phyloP scores from a whole-genome alignment of 202 grass and related monocot genomes.

The Panicum virgatum region DNA sequence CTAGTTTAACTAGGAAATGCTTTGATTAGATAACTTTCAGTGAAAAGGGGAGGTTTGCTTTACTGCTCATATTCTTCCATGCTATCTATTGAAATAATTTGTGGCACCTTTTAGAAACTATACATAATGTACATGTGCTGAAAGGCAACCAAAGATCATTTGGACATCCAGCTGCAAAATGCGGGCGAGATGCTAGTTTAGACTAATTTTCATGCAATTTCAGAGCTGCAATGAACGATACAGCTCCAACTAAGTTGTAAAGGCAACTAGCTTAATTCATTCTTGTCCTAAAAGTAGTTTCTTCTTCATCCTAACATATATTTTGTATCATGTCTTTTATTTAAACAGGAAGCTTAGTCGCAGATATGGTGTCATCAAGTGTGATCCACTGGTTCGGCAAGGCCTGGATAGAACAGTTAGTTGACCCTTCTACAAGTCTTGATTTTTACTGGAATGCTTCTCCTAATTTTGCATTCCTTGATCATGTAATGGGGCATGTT shows the following conservation, averaged over 20 bases:
- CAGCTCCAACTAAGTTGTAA: neutral
- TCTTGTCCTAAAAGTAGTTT: conserved; percentile 9
- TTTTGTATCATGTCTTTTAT: conserved; percentile 28
- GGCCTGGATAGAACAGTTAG: conserved; percentile 92
- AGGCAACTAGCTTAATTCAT: conserved; percentile 13
- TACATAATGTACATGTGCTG: neutral
- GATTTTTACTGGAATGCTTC: conserved; percentile 30
- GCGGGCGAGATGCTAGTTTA: neutral
- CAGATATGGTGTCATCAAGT: conserved; percentile 93
- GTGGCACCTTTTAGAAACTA: neutral
- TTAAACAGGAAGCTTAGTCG: conserved; percentile 60
- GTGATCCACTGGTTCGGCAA: conserved; percentile 85
- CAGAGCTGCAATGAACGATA: neutral
- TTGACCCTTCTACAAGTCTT: conserved; percentile 31
- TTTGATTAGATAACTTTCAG: neutral
- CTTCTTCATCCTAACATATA: conserved; percentile 22
- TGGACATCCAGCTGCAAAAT: neutral
- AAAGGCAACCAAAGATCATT: neutral
- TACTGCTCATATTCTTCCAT: neutral
- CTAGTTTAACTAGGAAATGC: neutral
- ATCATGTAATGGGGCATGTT: conserved; percentile 26
- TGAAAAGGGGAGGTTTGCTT: neutral
- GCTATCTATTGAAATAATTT: neutral
- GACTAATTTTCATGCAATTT: neutral
- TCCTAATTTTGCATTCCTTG: conserved; percentile 27